Conservation (phyloP, 352 stramenopile genomes). For the Thraustochytrium sp. region DNA sequence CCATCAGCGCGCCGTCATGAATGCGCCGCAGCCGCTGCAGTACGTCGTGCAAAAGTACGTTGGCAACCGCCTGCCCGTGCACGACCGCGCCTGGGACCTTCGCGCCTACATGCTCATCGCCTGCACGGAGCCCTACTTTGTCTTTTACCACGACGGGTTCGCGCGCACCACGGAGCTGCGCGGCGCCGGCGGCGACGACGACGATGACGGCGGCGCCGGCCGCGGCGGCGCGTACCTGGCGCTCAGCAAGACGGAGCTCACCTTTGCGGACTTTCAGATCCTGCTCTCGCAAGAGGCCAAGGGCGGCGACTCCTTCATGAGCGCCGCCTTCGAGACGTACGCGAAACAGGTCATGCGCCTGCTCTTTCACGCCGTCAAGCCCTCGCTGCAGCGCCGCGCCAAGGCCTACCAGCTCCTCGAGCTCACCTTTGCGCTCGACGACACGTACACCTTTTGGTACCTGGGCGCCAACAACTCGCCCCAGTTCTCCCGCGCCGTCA, state of each 20-base stretch:
- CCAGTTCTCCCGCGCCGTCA: neutral
- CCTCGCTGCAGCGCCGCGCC: neutral
- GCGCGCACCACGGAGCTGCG: slow-evolving; percentile 8
- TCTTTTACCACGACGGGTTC: slow-evolving; percentile 44
- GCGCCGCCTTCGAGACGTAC: slow-evolving; percentile 33
- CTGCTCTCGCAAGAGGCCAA: slow-evolving; percentile 36
- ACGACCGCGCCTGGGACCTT: slow-evolving; percentile 32
- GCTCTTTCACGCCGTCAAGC: slow-evolving; percentile 11
- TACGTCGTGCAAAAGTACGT: slow-evolving; percentile 45
- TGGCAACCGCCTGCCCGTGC: neutral
- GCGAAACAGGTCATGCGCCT: slow-evolving; percentile 40
- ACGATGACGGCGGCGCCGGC: neutral
- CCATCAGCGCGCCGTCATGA: neutral
- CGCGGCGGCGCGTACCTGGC: neutral
- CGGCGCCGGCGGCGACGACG: neutral
- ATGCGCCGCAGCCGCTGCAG: neutral
- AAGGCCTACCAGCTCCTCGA: slow-evolving; percentile 43
- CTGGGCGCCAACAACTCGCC: slow-evolving; percentile 16
- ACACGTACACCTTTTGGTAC: slow-evolving; percentile 40
- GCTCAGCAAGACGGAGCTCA: slow-evolving; percentile 31
- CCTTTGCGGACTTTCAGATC: slow-evolving; percentile 22
- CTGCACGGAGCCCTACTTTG: slow-evolving; percentile 37
- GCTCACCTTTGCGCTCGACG: slow-evolving; percentile 41
- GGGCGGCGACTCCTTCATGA: slow-evolving; percentile 15
- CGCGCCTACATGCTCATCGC: slow-evolving; percentile 42